Evolutionary conservation across 1,139 yeast species (phyloP).

Genomic region (Saccharomyces hybrid): DNA sequence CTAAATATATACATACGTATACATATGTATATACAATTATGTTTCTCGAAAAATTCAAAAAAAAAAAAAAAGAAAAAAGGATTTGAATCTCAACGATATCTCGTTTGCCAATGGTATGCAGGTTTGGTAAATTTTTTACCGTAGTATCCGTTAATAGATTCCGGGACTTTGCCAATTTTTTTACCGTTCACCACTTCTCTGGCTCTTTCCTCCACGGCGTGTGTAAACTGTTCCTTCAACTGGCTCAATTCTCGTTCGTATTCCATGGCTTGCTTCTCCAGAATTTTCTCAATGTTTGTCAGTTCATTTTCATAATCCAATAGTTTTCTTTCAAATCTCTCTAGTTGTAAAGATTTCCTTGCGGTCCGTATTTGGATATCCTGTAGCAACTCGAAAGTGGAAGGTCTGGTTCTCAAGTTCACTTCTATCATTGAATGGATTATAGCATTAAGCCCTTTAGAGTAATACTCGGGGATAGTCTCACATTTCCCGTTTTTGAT

Average conservation of each 20-base stretch:
- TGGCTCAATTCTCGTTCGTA: conserved; percentile 25
- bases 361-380: conserved; percentile 70
- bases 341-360: conserved; percentile 70
- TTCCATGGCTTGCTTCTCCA: conserved; percentile 30
- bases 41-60: neutral
- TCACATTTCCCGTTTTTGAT: conserved; percentile 70
- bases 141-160: conserved; percentile 16
- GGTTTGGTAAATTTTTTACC: conserved; percentile 19
- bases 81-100: conserved; percentile 11
- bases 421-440: conserved; percentile 76
- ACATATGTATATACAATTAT: conserved; percentile 4
- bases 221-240: conserved; percentile 23
- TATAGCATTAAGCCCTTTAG: conserved; percentile 60
- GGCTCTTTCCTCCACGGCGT: conserved; percentile 29
- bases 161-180: conserved; percentile 20
- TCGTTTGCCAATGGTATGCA: conserved; percentile 27
- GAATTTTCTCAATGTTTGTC: conserved; percentile 42
- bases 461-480: conserved; percentile 64
- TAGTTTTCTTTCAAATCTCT: conserved; percentile 41
- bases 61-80: neutral
- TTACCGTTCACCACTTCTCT: conserved; percentile 27
- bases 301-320: conserved; percentile 50
- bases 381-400: conserved; percentile 68
- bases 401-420: conserved; percentile 64
- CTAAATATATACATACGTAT: conserved; percentile 1